These are phyloP conservation scores for Linum tenue DNA, from an alignment of 345 rosid species.

Conservation along the genomic window DNA sequence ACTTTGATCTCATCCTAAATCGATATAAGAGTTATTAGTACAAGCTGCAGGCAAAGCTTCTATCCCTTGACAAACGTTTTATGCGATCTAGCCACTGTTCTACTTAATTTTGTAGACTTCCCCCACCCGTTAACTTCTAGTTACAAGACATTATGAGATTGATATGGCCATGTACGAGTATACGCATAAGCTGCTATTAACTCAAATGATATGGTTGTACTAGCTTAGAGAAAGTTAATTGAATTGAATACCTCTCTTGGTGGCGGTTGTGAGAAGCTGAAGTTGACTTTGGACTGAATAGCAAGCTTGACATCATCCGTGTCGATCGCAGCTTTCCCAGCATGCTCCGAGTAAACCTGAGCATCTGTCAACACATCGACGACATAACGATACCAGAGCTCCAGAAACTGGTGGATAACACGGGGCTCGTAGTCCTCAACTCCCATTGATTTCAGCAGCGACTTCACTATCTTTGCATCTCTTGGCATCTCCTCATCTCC, in stretches of 20 bases:
- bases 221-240: neutral
- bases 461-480: conserved; percentile 76
- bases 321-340: conserved; percentile 65
- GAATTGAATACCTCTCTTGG: conserved; percentile 60
- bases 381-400: conserved; percentile 83
- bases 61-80: no score
- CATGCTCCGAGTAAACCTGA: conserved; percentile 87
- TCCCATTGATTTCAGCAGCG: conserved; percentile 84
- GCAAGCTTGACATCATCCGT: conserved; percentile 87
- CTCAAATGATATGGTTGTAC: no score
- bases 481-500: conserved; percentile 47
- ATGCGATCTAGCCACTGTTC: no score
- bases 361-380: conserved; percentile 78
- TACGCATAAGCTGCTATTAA: no score
- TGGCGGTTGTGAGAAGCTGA: conserved; percentile 92
- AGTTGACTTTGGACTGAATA: conserved; percentile 76
- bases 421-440: conserved; percentile 89
- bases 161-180: no score
- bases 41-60: no score
- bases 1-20: no score
- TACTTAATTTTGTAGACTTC: no score
- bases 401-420: conserved; percentile 76
- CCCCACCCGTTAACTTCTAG: no score
- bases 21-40: no score
- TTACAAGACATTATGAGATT: no score